Evolutionary conservation across 164 flowering plant genomes (phyloP), one percentile per base, ranked within the genome.

Genomic region (Stephania yunnanensis): DNA sequence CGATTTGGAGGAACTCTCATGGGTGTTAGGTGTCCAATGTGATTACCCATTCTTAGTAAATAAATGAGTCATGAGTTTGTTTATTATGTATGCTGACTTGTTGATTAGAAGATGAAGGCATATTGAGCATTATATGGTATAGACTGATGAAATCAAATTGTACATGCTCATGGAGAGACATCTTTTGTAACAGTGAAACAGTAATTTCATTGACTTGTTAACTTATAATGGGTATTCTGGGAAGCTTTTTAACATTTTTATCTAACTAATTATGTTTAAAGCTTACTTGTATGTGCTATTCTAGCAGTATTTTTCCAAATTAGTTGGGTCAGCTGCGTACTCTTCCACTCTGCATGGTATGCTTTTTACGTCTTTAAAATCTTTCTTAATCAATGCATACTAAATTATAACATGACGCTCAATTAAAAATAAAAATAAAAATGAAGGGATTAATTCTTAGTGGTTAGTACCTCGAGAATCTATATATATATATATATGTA

Each of bases 101-200:
- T 25, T 25, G 17, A 46, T 66, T 69, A 69, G 52, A 7, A 50
- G 71, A 19, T 69, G 52, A 52, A 69, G 71, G 44, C n/a, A 69
- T 25, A 19, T 69, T 69, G 71, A 44, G 48, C 25, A 17, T 19
- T 45, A 15, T 50, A 1, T 45, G 10, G n/a, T 12, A 52, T 19
- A 44, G 50, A 69, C 50, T 12, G 71, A 17, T 13, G n/a, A 20
- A 58, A 17, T 58, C n/a, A 20, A 58, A 17, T 58, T 58, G 65
- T 58, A 58, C n/a, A 58, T 58, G 65, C 65, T 20, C 65, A 58
- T 17, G 65, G n/a, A 58, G n/a, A 58, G 65, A 58, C 65, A 58
- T 58, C 65, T 58, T 58, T 20, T 58, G 65, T 58, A 58, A 58
- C 65, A 58, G 65, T 17, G 17, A 19, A 58, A 58, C n/a, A 58